A percentile compares a stretch with the other conserved stretches of the same genome.
Conservation (phyloP, 139 green algal genomes). For the Micromonas pusilla region DNA sequence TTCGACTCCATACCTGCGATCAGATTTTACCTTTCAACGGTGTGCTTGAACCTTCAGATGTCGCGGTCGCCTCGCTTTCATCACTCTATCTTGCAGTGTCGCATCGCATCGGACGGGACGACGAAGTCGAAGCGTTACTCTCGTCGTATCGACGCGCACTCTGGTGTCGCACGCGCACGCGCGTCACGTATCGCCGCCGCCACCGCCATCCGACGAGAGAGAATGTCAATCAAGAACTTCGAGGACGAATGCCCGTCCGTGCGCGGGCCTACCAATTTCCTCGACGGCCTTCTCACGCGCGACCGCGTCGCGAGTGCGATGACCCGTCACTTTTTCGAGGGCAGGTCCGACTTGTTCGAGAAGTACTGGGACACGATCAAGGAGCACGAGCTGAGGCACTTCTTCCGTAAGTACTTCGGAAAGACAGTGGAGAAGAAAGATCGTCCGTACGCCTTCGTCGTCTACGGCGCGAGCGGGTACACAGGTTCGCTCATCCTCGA, state of each 20-base stretch:
- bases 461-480: conserved; percentile 27
- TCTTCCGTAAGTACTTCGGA: conserved; percentile 12
- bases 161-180: too few relatives aligned
- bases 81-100: too few relatives aligned
- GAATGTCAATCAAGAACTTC: neutral
- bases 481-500: conserved; percentile 24
- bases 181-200: too few relatives aligned
- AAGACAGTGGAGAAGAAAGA: neutral
- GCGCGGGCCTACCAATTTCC: neutral
- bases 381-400: conserved; percentile 15
- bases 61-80: too few relatives aligned
- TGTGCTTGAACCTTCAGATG: too few relatives aligned
- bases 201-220: too few relatives aligned
- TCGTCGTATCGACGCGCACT: too few relatives aligned
- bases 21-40: too few relatives aligned
- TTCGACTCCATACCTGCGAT: too few relatives aligned
- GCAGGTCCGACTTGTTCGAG: neutral
- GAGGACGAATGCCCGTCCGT: neutral
- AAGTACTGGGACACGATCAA: neutral
- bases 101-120: too few relatives aligned
- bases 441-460: conserved; percentile 20
- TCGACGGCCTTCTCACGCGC: neutral
- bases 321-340: conserved; percentile 8
- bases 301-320: neutral
- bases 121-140: too few relatives aligned